Conservation (phyloP, 805 yeast species). For the Torulaspora gathmanii region DNA sequence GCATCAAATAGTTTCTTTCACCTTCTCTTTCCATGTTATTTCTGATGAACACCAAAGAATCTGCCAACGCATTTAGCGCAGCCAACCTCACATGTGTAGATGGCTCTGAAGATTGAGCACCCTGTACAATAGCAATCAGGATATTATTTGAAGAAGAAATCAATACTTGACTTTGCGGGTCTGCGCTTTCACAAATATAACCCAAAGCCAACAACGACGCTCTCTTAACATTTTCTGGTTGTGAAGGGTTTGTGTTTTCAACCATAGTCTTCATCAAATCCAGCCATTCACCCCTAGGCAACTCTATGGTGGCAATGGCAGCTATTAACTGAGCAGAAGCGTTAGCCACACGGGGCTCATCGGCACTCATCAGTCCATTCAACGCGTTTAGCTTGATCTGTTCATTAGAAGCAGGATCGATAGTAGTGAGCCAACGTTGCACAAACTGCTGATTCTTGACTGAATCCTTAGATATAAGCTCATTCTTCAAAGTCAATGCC, state of each 20-base stretch:
- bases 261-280: constrained; percentile 79
- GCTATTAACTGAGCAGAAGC: constrained; percentile 93
- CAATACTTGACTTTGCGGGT: constrained; percentile 66
- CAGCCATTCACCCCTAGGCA: constrained; percentile 85
- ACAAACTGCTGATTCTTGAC: constrained; percentile 54
- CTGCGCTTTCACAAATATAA: constrained; percentile 92
- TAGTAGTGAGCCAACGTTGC: constrained; percentile 62
- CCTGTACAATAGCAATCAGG: constrained; percentile 92
- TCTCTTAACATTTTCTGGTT: constrained; percentile 75
- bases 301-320: constrained; percentile 92
- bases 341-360: constrained; percentile 71
- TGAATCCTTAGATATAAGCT: constrained; percentile 74
- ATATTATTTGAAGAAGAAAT: constrained; percentile 86
- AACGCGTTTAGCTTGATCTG: constrained; percentile 66
- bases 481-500: constrained; percentile 81
- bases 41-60: constrained; percentile 84
- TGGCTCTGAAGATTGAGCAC: constrained; percentile 81
- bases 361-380: constrained; percentile 56
- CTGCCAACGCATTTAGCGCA: constrained; percentile 86
- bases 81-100: constrained; percentile 73
- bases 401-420: constrained; percentile 51
- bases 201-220: constrained; percentile 88
- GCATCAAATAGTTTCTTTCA: constrained; percentile 96
- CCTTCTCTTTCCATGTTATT: constrained; percentile 87
- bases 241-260: constrained; percentile 75